Evolutionary conservation across 345 rosid genomes (phyloP), one percentile per base, ranked within the genome.

Genomic region (Camelina sativa): DNA sequence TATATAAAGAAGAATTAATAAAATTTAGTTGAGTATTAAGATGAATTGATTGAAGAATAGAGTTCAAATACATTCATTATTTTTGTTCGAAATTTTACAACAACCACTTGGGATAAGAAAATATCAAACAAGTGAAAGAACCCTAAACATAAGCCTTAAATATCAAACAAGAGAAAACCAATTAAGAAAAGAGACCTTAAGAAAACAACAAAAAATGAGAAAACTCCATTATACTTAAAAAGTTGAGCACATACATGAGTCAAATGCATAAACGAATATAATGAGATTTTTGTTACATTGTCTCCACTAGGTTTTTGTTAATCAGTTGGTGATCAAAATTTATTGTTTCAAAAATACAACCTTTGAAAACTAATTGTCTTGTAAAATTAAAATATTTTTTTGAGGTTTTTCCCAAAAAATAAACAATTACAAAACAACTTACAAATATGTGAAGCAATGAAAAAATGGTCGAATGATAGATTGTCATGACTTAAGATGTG

Each of bases 91-190:
- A 41, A 19, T 57, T 71, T 40, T 47, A 35, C 67, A 51, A 61
- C 51, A 61, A 72, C 75, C 25, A 60, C 51, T 50, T 71, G 59
- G 68, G 25, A 52, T 13, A 51, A 40, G 32, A 72, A 40, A 62
- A 40, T 9, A 30, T 52, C 5, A 47, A 47, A 40, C 76, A 41
- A 72, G 51, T n/a, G 51, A 71, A 61, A 60, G 40, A 62, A 40
- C 54, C 69, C 46, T 53, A 52, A 62, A 25, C 28, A 25, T 25
- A 25, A 25, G 3, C 28, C 28, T 25, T 25, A 25, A 23, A 23
- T 23, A 23, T 23, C 25, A 23, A 23, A 23, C 25, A 23, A 23
- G 2, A 23, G 25, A 23, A 23, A 72, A 6, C 69, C 76, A 62
- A 51, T 61, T 50, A 61, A 22, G 41, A n/a, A n/a, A n/a, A n/a